These are phyloP conservation scores for Ogataea naganishii DNA, from an alignment of 805 yeast species.

Conservation along the genomic window DNA sequence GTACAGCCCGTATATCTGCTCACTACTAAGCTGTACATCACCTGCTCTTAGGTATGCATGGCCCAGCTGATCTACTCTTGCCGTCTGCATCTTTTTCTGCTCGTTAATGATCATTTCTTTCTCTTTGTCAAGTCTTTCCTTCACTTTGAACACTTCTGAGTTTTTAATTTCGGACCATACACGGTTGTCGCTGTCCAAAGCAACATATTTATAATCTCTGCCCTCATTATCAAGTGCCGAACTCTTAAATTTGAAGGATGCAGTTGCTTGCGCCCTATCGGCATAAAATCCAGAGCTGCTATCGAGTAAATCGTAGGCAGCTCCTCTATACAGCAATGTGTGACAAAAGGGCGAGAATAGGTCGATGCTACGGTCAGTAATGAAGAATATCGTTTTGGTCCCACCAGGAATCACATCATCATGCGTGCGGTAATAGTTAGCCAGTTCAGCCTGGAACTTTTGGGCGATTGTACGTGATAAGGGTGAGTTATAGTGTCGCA, in stretches of 20 bases:
- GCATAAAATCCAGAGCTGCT: too few relatives aligned
- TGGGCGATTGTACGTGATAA: constrained; percentile 51
- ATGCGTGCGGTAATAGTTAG: constrained; percentile 64
- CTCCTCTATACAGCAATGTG: constrained; percentile 86
- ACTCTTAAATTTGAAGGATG: constrained; percentile 16
- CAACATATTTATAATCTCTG: constrained; percentile 15
- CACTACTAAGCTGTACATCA: constrained; percentile 14
- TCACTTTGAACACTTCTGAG: constrained; percentile 2
- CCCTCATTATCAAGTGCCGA: constrained; percentile 19
- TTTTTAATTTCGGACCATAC: constrained; percentile 18
- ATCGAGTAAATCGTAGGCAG: constrained; percentile 69
- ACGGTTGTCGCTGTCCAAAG: constrained; percentile 18
- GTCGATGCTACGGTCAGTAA: constrained; percentile 81
- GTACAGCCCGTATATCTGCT: constrained; percentile 20
- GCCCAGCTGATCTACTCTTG: constrained; percentile 14
- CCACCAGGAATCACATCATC: constrained; percentile 52
- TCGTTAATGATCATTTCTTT: constrained; percentile 12
- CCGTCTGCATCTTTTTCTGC: constrained; percentile 15
- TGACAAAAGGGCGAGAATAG: constrained; percentile 77
- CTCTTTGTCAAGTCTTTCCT: neutral
- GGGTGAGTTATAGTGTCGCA: constrained; percentile 61
- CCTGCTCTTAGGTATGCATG: constrained; percentile 20
- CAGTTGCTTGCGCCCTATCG: constrained; percentile 3
- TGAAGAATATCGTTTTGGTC: constrained; percentile 50
- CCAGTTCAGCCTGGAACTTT: constrained; percentile 62